phyloP scores from a whole-genome alignment of 2,329 filamentous ascomycete species.

The Cladosporium sp. region DNA sequence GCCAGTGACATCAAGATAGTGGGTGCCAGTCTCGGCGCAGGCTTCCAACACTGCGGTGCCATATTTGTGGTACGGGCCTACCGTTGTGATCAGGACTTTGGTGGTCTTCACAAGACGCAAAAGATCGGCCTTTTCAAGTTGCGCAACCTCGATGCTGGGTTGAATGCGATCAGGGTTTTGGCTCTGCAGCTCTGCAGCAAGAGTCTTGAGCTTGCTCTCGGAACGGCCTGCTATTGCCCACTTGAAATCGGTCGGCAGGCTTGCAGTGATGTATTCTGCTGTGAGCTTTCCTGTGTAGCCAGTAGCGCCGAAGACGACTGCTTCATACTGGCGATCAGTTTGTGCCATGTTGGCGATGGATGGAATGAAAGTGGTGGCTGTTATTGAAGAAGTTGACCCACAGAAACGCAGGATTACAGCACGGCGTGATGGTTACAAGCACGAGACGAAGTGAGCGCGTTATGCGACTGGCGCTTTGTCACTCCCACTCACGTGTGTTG shows the following conservation, averaged over 20 bases:
- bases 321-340: constrained; percentile 53
- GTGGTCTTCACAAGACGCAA: constrained; percentile 51
- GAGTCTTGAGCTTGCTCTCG: constrained; percentile 64
- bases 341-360: neutral
- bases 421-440: too few species aligned
- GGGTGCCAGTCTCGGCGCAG: constrained; percentile 61
- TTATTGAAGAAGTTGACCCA: neutral
- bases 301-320: constrained; percentile 64
- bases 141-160: constrained; percentile 57
- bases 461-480: too few species aligned
- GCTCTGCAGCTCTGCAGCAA: constrained; percentile 63
- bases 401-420: too few species aligned
- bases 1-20: constrained; percentile 64
- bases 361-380: neutral
- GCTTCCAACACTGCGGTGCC: constrained; percentile 62
- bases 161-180: constrained; percentile 65
- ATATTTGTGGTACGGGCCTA: constrained; percentile 61
- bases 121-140: constrained; percentile 49
- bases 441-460: too few species aligned
- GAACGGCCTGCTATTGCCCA: constrained; percentile 88
- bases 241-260: constrained; percentile 70
- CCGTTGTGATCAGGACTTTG: constrained; percentile 55
- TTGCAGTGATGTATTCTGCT: constrained; percentile 67
- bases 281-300: constrained; percentile 81
- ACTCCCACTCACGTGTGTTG: too few species aligned